Conservation (phyloP, 305 asterid genomes). For the Fraxinus paxiana region DNA sequence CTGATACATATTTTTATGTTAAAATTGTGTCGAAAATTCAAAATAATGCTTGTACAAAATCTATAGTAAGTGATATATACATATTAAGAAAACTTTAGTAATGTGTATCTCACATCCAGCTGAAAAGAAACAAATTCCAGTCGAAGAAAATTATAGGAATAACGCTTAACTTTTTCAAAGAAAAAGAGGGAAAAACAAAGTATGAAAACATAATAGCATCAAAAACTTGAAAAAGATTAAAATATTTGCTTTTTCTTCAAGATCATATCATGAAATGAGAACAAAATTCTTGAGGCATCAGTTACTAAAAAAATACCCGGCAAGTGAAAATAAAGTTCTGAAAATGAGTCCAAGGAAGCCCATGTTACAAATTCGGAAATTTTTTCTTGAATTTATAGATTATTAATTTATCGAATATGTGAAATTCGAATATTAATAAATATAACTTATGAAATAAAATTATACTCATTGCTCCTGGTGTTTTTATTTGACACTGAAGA, state of each 20-base stretch:
- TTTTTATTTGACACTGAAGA: not conserved
- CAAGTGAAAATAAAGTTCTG: constrained; percentile 53
- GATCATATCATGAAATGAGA: not conserved
- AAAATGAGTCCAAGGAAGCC: constrained; percentile 62
- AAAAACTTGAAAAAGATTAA: not conserved
- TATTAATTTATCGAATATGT: not conserved
- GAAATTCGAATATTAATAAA: not conserved
- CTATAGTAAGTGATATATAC: not conserved
- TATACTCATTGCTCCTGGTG: not conserved
- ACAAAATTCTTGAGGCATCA: not conserved
- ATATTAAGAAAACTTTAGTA: not conserved
- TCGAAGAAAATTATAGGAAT: not conserved
- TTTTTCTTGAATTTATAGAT: not conserved
- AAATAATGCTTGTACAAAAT: not conserved
- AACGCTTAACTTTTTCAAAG: not conserved
- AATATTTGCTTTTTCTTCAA: not conserved
- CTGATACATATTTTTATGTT: not conserved
- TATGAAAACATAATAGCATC: not conserved
- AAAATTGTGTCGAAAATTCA: not conserved
- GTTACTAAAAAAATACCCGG: constrained; percentile 46
- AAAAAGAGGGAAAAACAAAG: not conserved
- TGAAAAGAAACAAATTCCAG: not conserved
- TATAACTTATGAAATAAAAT: not conserved
- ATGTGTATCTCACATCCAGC: not conserved
- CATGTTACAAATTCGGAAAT: constrained; percentile 25